phyloP scores from a whole-genome alignment of 495 filamentous ascomycete genomes.

The Viridothelium virens region DNA sequence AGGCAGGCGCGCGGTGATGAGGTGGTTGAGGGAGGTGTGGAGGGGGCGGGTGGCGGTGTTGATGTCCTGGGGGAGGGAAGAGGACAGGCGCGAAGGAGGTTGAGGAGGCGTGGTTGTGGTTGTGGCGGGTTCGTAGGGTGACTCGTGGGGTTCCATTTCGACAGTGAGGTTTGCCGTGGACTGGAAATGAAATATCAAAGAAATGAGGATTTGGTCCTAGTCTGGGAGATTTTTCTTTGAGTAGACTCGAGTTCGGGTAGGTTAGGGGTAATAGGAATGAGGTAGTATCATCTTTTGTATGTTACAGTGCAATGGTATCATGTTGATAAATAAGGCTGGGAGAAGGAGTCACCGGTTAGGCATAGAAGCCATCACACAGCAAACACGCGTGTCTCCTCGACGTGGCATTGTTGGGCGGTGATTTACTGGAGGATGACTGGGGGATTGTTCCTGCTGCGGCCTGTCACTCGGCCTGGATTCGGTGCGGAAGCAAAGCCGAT shows the following conservation, averaged over 20 bases:
- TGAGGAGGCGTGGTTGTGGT: not conserved
- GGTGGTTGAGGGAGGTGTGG: slow-evolving; percentile 42
- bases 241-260: not conserved
- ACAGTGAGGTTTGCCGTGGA: no score
- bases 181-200: no score
- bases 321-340: not conserved
- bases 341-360: not conserved
- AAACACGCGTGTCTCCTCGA: not conserved
- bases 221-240: no score
- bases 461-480: not conserved
- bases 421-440: not conserved
- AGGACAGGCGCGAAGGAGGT: not conserved
- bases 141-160: no score
- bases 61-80: slow-evolving; percentile 19
- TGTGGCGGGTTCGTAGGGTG: not conserved
- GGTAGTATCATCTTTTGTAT: not conserved
- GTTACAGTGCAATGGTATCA: not conserved
- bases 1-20: slow-evolving; percentile 42
- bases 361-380: not conserved
- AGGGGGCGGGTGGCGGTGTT: slow-evolving; percentile 31
- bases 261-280: not conserved
- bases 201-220: no score
- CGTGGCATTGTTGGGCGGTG: not conserved
- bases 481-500: not conserved
- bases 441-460: not conserved